Evolutionary conservation across 1,284 basidiomycete genomes (phyloP).

Genomic region (Papiliotrema fonsecae): DNA sequence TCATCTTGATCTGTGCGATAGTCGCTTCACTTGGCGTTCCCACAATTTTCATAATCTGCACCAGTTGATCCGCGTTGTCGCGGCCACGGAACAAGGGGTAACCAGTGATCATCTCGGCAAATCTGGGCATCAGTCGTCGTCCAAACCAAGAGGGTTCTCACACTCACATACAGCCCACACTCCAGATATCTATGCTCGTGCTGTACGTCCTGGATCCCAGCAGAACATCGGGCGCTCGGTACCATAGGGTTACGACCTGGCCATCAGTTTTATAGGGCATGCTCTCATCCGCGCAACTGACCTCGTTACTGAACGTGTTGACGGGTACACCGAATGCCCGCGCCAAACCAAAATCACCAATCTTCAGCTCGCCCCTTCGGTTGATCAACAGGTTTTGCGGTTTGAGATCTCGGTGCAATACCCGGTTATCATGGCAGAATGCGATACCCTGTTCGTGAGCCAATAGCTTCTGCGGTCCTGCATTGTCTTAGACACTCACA

Average conservation of each 20-base stretch:
- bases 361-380: slow-evolving; percentile 80
- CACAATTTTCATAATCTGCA: slow-evolving; percentile 96
- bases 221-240: slow-evolving; percentile 93
- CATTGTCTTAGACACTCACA: slow-evolving; percentile 19
- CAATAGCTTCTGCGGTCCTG: slow-evolving; percentile 67
- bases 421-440: slow-evolving; percentile 94
- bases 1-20: slow-evolving; percentile 81
- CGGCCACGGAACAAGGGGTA: slow-evolving; percentile 94
- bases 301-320: slow-evolving; percentile 97
- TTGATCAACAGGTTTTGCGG: slow-evolving; percentile 97
- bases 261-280: slow-evolving; percentile 1
- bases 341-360: slow-evolving; percentile 92
- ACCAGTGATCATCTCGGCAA: slow-evolving; percentile 72
- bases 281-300: slow-evolving; percentile 41
- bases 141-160: not conserved
- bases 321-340: slow-evolving; percentile 96
- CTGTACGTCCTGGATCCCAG: slow-evolving; percentile 93
- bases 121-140: slow-evolving; percentile 18
- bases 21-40: slow-evolving; percentile 91
- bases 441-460: slow-evolving; percentile 63
- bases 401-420: slow-evolving; percentile 94
- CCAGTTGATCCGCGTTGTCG: slow-evolving; percentile 95
- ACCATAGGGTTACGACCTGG: slow-evolving; percentile 97
- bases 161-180: slow-evolving; percentile 63
- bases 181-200: slow-evolving; percentile 98